These are phyloP conservation scores for Alternaria sp. DNA, from an alignment of 2,329 filamentous ascomycete genomes.

Conservation along the genomic window DNA sequence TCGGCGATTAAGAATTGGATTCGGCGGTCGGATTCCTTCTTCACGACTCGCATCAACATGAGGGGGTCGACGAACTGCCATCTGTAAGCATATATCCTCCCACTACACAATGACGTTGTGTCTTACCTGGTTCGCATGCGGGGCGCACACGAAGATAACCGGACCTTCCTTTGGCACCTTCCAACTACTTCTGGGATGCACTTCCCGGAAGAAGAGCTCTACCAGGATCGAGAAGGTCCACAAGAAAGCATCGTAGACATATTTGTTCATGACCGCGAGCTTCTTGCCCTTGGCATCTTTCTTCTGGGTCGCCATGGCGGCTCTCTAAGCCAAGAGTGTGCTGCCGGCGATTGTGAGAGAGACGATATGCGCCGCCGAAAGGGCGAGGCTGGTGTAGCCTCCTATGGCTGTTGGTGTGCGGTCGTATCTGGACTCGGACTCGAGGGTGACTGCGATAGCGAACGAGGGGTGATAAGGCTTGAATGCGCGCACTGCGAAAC, in stretches of 20 bases:
- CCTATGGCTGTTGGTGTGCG: slow-evolving; percentile 12
- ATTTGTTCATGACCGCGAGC: slow-evolving; percentile 68
- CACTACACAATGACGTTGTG: neutral
- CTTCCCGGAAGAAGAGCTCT: slow-evolving; percentile 97
- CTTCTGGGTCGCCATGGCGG: slow-evolving; percentile 25
- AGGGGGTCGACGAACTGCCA: slow-evolving; percentile 90
- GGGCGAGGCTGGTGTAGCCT: slow-evolving; percentile 14
- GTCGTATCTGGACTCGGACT: slow-evolving; percentile 22
- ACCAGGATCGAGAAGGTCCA: slow-evolving; percentile 83
- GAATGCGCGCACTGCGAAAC: slow-evolving; percentile 22
- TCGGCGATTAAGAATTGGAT: slow-evolving; percentile 93
- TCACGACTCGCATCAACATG: slow-evolving; percentile 88
- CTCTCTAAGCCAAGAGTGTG: slow-evolving; percentile 12
- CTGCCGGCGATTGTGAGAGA: neutral
- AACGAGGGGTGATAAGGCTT: slow-evolving; percentile 24
- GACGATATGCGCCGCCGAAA: neutral
- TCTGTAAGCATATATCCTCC: slow-evolving; percentile 18
- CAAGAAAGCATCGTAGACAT: slow-evolving; percentile 79
- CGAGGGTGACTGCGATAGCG: slow-evolving; percentile 19
- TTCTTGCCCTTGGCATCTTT: slow-evolving; percentile 43
- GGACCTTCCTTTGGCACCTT: slow-evolving; percentile 88
- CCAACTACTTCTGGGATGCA: slow-evolving; percentile 94
- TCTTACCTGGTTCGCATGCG: slow-evolving; percentile 78
- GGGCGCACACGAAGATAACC: slow-evolving; percentile 93
- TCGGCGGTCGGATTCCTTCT: slow-evolving; percentile 84